Percentiles rank a stretch among this genome's conserved stretches.
These are phyloP conservation scores for Coelastrella sp. DNA, from an alignment of 139 green algal species.

Conservation along the genomic window DNA sequence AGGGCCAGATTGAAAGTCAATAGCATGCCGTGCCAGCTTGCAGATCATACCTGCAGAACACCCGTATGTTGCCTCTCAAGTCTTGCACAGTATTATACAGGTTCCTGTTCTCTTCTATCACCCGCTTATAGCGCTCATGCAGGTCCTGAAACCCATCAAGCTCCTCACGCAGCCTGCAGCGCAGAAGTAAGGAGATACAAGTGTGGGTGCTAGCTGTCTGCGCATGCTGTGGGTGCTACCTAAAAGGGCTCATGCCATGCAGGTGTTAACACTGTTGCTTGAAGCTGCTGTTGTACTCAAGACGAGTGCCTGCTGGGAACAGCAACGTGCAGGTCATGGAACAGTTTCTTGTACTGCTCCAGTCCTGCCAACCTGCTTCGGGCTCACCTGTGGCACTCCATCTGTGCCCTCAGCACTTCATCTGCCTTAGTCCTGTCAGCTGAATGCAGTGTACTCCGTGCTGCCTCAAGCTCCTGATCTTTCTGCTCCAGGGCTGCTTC, in stretches of 20 bases:
- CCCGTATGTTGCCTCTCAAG: constrained; percentile 87
- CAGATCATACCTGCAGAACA: constrained; percentile 79
- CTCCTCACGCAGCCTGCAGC: constrained; percentile 31
- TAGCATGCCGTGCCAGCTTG: neutral
- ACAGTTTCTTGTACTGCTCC: neutral
- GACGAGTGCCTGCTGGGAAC: neutral
- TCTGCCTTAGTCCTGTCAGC: neutral
- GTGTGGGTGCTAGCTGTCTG: neutral
- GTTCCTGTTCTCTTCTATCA: constrained; percentile 80
- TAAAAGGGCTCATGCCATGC: neutral
- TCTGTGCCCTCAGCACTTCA: neutral
- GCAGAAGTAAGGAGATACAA: neutral
- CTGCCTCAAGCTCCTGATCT: constrained; percentile 43
- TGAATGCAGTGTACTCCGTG: neutral
- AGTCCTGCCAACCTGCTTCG: no score
- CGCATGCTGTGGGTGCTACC: no score
- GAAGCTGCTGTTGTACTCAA: no score
- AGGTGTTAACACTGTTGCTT: neutral
- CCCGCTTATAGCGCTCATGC: constrained; percentile 49
- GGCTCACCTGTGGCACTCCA: neutral
- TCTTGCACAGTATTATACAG: constrained; percentile 94
- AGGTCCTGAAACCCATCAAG: constrained; percentile 39
- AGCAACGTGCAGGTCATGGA: neutral
- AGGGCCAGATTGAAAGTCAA: neutral
- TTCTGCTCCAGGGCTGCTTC: constrained; percentile 50